Percentiles rank a stretch among this genome's conserved stretches.
Conservation (phyloP, 225 moss, liverwort and hornwort species). For the Physcomitrellopsis africana region DNA sequence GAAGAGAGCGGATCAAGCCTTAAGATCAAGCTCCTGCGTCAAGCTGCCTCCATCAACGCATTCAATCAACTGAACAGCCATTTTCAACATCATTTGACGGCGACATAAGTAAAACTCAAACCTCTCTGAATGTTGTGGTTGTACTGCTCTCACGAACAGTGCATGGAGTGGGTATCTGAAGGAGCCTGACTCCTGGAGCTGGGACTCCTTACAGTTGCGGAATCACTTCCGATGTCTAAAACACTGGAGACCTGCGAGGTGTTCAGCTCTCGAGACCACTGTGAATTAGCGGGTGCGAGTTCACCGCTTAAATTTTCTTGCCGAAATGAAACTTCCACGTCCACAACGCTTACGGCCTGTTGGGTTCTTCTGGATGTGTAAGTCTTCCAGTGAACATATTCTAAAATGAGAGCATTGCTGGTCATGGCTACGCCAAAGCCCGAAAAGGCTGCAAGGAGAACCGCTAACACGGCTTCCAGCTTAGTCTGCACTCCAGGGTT, state of each 20-base stretch:
- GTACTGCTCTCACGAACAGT: constrained; percentile 11
- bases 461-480: constrained; percentile 43
- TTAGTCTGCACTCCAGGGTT: constrained; percentile 28
- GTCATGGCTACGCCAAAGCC: constrained; percentile 47
- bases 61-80: not conserved
- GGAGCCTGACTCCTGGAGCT: constrained; percentile 12
- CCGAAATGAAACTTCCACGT: constrained; percentile 8
- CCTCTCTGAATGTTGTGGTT: not conserved
- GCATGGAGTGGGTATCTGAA: constrained; percentile 13
- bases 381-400: constrained; percentile 45
- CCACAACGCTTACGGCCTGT: constrained; percentile 2
- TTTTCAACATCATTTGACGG: not conserved
- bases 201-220: constrained; percentile 20
- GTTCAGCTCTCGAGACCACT: not conserved
- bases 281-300: constrained; percentile 8
- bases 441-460: constrained; percentile 45
- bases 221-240: constrained; percentile 30
- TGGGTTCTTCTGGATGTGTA: constrained; percentile 21
- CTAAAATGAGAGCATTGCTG: constrained; percentile 41
- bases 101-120: not conserved
- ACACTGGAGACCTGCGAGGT: constrained; percentile 11
- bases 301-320: constrained; percentile 26
- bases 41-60: constrained; percentile 7
- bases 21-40: constrained; percentile 14
- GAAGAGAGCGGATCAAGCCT: constrained; percentile 6